phyloP scores from a whole-genome alignment of 371 early-diverging fungal species.

The Mortierella sp. region DNA sequence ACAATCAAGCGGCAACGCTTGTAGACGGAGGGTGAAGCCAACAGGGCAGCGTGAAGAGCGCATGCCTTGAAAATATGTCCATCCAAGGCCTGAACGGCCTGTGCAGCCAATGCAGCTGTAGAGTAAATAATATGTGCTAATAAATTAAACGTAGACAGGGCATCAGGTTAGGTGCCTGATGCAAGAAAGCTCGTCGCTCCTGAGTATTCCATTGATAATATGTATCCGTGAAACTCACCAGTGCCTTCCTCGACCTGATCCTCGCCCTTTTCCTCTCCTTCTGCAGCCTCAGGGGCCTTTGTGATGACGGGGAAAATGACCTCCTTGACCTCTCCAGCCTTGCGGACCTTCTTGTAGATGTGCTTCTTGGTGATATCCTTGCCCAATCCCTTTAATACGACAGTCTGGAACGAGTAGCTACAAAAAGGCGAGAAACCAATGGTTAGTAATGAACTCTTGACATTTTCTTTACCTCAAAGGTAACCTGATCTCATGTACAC shows the following conservation, averaged over 20 bases:
- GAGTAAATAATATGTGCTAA: conserved; percentile 58
- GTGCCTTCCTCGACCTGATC: conserved; percentile 62
- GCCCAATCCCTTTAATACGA: conserved; percentile 51
- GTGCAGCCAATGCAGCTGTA: conserved; percentile 60
- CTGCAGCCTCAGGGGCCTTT: conserved; percentile 26
- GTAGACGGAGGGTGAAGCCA: conserved; percentile 43
- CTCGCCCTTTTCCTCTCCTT: conserved; percentile 27
- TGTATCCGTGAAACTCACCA: conserved; percentile 33
- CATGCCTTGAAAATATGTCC: conserved; percentile 78
- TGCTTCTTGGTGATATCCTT: conserved; percentile 74
- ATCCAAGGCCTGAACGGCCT: conserved; percentile 71
- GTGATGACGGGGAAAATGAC: conserved; percentile 68
- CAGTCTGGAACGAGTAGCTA: conserved; percentile 52
- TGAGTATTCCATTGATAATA: not conserved
- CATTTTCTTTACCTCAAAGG: not conserved
- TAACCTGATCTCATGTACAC: not conserved
- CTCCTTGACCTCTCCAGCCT: conserved; percentile 72
- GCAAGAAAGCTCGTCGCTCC: not conserved
- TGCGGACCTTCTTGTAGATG: conserved; percentile 78
- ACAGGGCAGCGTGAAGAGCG: conserved; percentile 38
- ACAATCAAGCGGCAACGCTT: conserved; percentile 86
- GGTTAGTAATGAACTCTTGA: not conserved
- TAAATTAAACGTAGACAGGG: not conserved
- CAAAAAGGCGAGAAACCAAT: not conserved
- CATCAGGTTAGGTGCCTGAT: not conserved